Evolutionary conservation across 805 yeast species (phyloP), one percentile per base, ranked within the genome.

Genomic region (Maudiozyma saulgeensis): DNA sequence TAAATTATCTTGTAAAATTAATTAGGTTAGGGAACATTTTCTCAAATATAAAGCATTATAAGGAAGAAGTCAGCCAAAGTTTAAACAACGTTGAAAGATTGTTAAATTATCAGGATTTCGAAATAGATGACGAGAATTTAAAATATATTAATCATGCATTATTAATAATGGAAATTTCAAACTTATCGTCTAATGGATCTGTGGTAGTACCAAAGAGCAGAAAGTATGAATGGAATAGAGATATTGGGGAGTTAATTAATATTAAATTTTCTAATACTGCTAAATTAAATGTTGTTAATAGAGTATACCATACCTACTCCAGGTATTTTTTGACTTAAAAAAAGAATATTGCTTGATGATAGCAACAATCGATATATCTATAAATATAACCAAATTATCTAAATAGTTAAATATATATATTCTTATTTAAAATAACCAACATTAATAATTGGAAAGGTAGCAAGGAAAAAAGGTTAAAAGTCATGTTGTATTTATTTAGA

Each of bases 241-340:
- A 87, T 62, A 64, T 84, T 46, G 78, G 77, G 50, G 88, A 81
- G 50, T 61, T 86, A 21, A 75, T 75, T 45, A 72, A 75, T 50
- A 59, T 67, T 31, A 62, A 67, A 2, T 60, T 68, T n/a, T 62
- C 64, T 15, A 54, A 66, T n/a, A 52, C 58, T 2, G 67, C 69
- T 7, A 80, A 77, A 51, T 57, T 76, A 38, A 67, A 68, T 41
- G 74, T 81, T 0, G 66, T 85, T 7, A 69, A 70, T 35, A 75
- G 87, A 58, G 72, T 84, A 7, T 80, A 86, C 75, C 79, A 80
- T 57, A 76, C 74, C 51, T 84, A 84, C 60, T 76, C 78, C 1
- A 54, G 51, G 13, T 70, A 62, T 45, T 32, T 45, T 15, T 31
- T 18, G 19, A 16, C 8, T 15, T 40, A 40, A 40, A 60, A 50